Percentiles rank a stretch among this genome's conserved stretches.
phyloP scores from a whole-genome alignment of 2,329 filamentous ascomycete species.

The Aureobasidium subglaciale region DNA sequence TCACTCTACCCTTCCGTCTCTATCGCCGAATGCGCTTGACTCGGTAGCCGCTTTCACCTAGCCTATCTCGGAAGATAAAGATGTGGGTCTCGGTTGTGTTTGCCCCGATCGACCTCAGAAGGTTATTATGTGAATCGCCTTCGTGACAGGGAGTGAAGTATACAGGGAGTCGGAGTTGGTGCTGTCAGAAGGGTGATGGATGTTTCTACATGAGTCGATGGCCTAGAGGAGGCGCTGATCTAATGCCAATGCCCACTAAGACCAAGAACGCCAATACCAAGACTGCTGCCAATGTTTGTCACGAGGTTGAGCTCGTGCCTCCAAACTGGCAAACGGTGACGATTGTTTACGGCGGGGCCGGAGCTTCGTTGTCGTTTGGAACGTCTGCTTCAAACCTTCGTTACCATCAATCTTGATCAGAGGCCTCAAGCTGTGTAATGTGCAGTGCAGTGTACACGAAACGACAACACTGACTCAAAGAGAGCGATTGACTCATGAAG shows the following conservation, averaged over 20 bases:
- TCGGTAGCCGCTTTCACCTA: not conserved
- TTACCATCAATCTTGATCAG: no score
- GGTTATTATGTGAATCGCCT: not conserved
- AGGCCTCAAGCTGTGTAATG: no score
- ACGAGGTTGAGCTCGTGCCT: not conserved
- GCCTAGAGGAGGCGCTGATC: not conserved
- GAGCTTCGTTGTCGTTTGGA: no score
- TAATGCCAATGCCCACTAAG: not conserved
- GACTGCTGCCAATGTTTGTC: no score
- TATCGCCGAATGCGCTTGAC: not conserved
- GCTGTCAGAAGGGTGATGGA: slow-evolving; percentile 4
- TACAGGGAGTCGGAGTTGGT: not conserved
- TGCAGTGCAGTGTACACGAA: no score
- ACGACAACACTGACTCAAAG: no score
- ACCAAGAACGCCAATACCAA: not conserved
- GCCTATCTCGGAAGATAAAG: slow-evolving; percentile 2
- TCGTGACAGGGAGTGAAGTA: not conserved
- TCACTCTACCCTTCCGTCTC: no score
- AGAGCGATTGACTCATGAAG: no score
- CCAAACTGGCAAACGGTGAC: not conserved
- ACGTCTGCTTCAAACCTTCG: no score
- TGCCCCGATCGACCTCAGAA: not conserved
- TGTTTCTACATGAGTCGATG: not conserved
- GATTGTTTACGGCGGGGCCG: not conserved
- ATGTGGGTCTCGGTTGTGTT: slow-evolving; percentile 12